Conservation (phyloP, 805 yeast genomes). For the Schwanniomyces sp. region DNA sequence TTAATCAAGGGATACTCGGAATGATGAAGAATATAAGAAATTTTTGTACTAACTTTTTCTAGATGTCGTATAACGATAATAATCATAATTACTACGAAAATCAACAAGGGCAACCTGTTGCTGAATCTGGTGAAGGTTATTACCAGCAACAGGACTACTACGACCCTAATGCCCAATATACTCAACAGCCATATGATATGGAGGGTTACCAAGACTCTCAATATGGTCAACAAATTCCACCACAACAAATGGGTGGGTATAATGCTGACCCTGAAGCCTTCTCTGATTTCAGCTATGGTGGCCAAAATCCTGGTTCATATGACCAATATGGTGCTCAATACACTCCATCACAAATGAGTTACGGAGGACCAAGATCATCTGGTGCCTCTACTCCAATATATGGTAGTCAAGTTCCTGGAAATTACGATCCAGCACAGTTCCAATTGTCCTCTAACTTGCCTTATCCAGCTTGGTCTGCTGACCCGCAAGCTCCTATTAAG, state of each 20-base stretch:
- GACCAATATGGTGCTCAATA: slow-evolving; percentile 70
- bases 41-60: slow-evolving; percentile 5
- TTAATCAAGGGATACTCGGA: not conserved
- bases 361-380: slow-evolving; percentile 80
- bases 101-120: slow-evolving; percentile 30
- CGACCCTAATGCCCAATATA: slow-evolving; percentile 45
- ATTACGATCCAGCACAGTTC: slow-evolving; percentile 59
- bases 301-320: slow-evolving; percentile 53
- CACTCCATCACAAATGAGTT: slow-evolving; percentile 85
- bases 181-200: slow-evolving; percentile 51
- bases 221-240: slow-evolving; percentile 48
- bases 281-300: slow-evolving; percentile 66
- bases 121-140: slow-evolving; percentile 25
- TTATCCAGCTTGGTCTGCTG: slow-evolving; percentile 99
- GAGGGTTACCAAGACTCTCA: slow-evolving; percentile 46
- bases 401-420: slow-evolving; percentile 58
- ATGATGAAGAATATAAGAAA: not conserved
- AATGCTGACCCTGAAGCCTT: slow-evolving; percentile 60
- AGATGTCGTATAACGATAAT: slow-evolving; percentile 65
- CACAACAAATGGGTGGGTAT: slow-evolving; percentile 30
- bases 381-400: slow-evolving; percentile 95
- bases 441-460: slow-evolving; percentile 85
- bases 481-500: slow-evolving; percentile 82
- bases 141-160: slow-evolving; percentile 51
- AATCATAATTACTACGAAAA: slow-evolving; percentile 50